Evolutionary conservation across 2,329 filamentous ascomycete species (phyloP), one percentile per base, ranked within the genome.

Genomic region (Ploettnerulaceae sp.): DNA sequence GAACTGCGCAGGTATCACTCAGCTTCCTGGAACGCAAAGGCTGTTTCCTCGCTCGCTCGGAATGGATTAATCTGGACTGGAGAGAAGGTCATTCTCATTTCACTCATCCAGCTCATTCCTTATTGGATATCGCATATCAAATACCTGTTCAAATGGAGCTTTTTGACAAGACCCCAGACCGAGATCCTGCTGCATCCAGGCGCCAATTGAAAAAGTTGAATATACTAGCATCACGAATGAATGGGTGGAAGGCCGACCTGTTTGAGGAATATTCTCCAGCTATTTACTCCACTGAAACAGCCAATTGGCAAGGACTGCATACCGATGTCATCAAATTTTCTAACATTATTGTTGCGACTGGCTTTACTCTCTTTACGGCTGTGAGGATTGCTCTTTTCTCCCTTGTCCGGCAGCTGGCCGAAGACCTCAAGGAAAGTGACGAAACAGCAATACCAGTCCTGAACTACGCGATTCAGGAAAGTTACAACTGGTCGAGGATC

Each of bases 101-200:
- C 21, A 38, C 40, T 14, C 29, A 43, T 22, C 34, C 38, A 4
- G 22, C 31, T 20, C 48, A 54, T 18, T 37, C 25, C 8, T 34
- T 54, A 2, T 26, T 49, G 8, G 51, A 54, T 15, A 51, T 54
- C 24, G 48, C 45, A 3, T 43, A 45, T 12, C 48, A 49, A 21
- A 37, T 54, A 6, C 48, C 51, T n/a, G 22, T n/a, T 4, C 45
- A 47, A 33, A 45, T 54, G 35, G 48, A 51, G 26, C 24, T 44
- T 11, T 51, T 49, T 35, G 51, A 54, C 26, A 46, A 26, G 12
- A 43, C 21, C 2, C 29, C 36, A 8, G 26, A 25, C 28, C 37
- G 24, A 28, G 15, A 14, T 4, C 32, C 46, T 8, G 24, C 18
- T 12, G 14, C 31, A 5, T 12, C 45, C 3, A 37, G 36, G 9